Percentiles rank a stretch among this genome's conserved stretches.
phyloP scores from a whole-genome alignment of 1,284 basidiomycete genomes.

The Irpex sp. region DNA sequence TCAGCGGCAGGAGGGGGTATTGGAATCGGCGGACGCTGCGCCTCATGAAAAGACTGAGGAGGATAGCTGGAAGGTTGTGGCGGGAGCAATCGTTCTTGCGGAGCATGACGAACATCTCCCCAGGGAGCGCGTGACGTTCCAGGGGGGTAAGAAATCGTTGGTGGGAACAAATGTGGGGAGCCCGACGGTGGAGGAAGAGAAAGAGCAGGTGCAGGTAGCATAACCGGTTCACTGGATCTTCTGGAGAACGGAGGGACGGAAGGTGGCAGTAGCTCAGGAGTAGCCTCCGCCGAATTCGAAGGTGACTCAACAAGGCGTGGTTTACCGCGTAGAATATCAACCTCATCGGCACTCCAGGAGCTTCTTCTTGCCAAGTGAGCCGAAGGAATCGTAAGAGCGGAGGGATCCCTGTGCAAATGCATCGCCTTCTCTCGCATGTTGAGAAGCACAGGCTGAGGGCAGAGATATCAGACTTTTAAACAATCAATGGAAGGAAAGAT shows the following conservation, averaged over 20 bases:
- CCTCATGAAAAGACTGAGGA: not conserved
- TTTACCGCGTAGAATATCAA: slow-evolving; percentile 1
- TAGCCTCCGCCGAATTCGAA: not conserved
- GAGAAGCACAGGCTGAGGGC: slow-evolving; percentile 11
- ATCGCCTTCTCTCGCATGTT: slow-evolving; percentile 11
- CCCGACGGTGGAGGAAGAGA: not conserved
- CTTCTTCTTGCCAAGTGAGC: not conserved
- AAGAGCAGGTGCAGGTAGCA: not conserved
- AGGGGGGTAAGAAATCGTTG: not conserved
- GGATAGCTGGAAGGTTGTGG: not conserved
- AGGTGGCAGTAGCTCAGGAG: not conserved
- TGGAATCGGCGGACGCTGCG: not conserved
- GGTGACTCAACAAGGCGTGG: not conserved
- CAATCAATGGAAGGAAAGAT: not conserved
- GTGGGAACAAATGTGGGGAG: not conserved
- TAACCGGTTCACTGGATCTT: not conserved
- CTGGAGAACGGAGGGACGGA: not conserved
- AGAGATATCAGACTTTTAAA: not conserved
- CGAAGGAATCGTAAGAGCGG: not conserved
- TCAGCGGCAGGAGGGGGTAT: not conserved
- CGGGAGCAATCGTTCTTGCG: not conserved
- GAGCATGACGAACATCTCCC: not conserved
- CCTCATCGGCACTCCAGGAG: not conserved
- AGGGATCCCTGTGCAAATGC: slow-evolving; percentile 2
- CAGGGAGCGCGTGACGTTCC: not conserved